Evolutionary conservation across 2,329 filamentous ascomycete genomes (phyloP).

Genomic region (Cryphonectria carpinicola): DNA sequence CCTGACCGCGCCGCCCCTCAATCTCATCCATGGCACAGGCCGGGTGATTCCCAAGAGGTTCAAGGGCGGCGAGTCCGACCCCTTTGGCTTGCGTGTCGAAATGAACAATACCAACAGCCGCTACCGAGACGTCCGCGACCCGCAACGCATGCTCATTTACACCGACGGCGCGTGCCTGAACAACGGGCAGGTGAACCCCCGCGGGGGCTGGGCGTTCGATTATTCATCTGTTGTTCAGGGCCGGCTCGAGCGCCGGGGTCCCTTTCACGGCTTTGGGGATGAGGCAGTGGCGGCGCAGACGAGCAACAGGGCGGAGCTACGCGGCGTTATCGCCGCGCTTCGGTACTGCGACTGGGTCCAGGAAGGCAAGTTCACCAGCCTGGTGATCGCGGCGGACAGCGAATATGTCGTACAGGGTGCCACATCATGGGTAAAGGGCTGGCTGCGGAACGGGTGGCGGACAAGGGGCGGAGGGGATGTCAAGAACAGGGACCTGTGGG

Average conservation of each 20-base stretch:
- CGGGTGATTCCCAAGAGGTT: neutral
- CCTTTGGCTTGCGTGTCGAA: too few species aligned
- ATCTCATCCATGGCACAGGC: neutral
- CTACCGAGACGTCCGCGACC: neutral
- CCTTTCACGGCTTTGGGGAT: slow-evolving; percentile 35
- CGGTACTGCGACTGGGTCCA: slow-evolving; percentile 47
- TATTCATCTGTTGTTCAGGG: slow-evolving; percentile 24
- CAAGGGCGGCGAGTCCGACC: too few species aligned
- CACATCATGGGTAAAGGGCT: slow-evolving; percentile 47
- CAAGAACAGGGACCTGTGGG: slow-evolving; percentile 58
- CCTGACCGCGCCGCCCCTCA: too few species aligned
- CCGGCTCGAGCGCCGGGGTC: slow-evolving; percentile 49
- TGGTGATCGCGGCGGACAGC: slow-evolving; percentile 60
- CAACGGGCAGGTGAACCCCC: slow-evolving; percentile 34
- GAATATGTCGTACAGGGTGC: slow-evolving; percentile 52
- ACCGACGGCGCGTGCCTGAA: slow-evolving; percentile 21
- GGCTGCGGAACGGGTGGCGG: slow-evolving; percentile 51
- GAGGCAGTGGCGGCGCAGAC: slow-evolving; percentile 43
- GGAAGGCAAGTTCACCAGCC: slow-evolving; percentile 41
- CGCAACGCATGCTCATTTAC: slow-evolving; percentile 6
- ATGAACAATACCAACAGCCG: neutral
- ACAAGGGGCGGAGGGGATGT: slow-evolving; percentile 40
- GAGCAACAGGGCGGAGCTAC: slow-evolving; percentile 60
- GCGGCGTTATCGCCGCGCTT: slow-evolving; percentile 56
- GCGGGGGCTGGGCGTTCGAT: slow-evolving; percentile 46